Evolutionary conservation across 345 rosid genomes (phyloP), one percentile per base, ranked within the genome.

Genomic region (Eucalyptus curtisii): DNA sequence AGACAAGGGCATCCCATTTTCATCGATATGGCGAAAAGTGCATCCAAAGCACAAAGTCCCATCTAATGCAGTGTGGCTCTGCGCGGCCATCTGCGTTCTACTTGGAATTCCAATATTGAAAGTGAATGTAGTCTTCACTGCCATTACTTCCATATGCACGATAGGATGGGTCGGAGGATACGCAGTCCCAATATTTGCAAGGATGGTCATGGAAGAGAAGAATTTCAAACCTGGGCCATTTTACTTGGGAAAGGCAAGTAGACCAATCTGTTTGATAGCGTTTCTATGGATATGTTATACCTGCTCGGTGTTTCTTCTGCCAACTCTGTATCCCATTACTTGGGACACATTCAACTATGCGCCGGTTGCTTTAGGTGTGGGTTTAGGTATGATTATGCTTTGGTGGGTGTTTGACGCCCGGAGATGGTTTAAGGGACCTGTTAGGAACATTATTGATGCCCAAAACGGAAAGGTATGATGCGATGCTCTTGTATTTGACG

Each of bases 131-230:
- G 94, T 93, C 49, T 95, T 93, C 93, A 94, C 93, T 19, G 95
- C 94, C 90, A 93, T 95, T 86, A 93, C 95, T 71, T 95, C 97
- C 33, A 91, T 92, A 86, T 91, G 94, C 86, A 95, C 96, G 19
- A 95, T 95, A 22, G 95, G 97, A 27, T 94, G 97, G 97, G 96
- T 93, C 7, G 96, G 96, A 4, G 94, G 96, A 20, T 94, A 94
- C 24, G 96, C 93, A 13, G 95, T 94, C 52, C 95, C 95, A 13
- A 93, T 94, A 86, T 95, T 93, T 22, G 95, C 95, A 8, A 90
- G 96, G 90, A 92, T 93, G 94, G 94, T 93, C 17, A 95, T 94
- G 95, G 47, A 79, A 15, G 97, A 95, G 93, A 89, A 92, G 90
- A 90, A 93, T 88, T 94, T 95, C 86, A 92, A 92, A 49, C 90